Evolutionary conservation across 169 alveolate genomes (phyloP).

Genomic region (Cryptosporidium muris): DNA sequence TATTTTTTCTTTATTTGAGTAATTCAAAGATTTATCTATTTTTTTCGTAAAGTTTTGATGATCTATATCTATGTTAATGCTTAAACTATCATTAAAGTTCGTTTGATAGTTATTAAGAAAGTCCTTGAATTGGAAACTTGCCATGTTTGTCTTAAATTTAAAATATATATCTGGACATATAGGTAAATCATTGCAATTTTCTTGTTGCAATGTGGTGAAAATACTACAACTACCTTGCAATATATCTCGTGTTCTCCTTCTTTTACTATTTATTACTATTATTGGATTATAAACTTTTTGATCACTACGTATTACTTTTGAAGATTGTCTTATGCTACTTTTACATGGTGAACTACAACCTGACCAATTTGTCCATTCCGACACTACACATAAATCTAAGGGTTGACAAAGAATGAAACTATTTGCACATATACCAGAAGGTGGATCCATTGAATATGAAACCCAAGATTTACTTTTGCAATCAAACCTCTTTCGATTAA

Average conservation of each 20-base stretch:
- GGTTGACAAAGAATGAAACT: constrained; percentile 13
- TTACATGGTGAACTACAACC: constrained; percentile 43
- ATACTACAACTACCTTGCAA: constrained; percentile 7
- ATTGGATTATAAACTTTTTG: neutral
- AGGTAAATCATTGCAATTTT: constrained; percentile 14
- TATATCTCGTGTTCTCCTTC: constrained; percentile 19
- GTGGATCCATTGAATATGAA: neutral
- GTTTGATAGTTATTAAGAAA: no score
- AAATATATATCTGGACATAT: constrained; percentile 10
- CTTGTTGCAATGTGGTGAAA: constrained; percentile 1
- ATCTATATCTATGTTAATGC: no score
- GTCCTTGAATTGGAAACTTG: no score
- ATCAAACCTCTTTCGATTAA: constrained; percentile 3
- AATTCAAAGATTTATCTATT: neutral
- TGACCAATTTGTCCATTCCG: constrained; percentile 37
- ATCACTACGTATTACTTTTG: neutral
- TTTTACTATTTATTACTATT: neutral
- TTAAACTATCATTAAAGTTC: no score
- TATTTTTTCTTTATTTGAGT: constrained; percentile 1
- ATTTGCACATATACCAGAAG: constrained; percentile 5
- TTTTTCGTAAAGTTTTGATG: neutral
- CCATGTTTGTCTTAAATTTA: neutral
- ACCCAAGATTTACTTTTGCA: constrained; percentile 43
- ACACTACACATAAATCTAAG: constrained; percentile 29
- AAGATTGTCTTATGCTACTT: neutral